Evolutionary conservation across 2,329 filamentous ascomycete genomes (phyloP), one percentile per base, ranked within the genome.

Genomic region (Helicocarpus griseus): DNA sequence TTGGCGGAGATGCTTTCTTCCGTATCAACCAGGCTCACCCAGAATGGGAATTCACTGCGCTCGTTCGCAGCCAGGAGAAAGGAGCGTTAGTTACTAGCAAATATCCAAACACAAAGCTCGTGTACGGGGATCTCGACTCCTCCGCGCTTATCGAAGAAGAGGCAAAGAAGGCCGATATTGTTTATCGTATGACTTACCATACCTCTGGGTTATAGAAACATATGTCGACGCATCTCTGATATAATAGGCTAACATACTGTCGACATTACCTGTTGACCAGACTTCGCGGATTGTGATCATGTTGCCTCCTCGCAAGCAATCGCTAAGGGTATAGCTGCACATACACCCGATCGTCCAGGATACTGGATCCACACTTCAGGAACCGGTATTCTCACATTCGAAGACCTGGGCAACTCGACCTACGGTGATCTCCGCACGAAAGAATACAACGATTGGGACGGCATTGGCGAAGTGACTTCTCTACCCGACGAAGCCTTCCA

Each of bases 1-100:
- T 79, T 45, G 76, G 76, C 5, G 77, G 77, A 29, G 75, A 77
- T 48, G 68, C 71, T 36, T 66, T 79, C n/a, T 72, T 73, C 54
- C 65, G 66, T 4, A 58, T 79, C 33, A 61, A 63, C 38, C 64
- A 71, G 41, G 61, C 68, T 4, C 75, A 78, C 56, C 72, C 73
- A 3, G 71, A 76, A 43, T 76, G 72, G 68, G 63, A 74, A 38
- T 57, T 73, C 48, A 68, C 70, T 0, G 69, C 65, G 36, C 61
- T 75, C 5, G 69, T 76, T 22, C 70, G 74, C 17, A 73, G 62
- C 56, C 65, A 68, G 52, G 66, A 71, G 13, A 72, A 73, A 56
- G 72, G 68, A 14, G 61, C 61, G 31, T 63, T 69, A 48, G 57
- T 74, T 5, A 60, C 63, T 3, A 64, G 60, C 56, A 60, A 65